Conservation (phyloP, 2,329 filamentous ascomycete genomes). For the Paracamarosporium sp. region DNA sequence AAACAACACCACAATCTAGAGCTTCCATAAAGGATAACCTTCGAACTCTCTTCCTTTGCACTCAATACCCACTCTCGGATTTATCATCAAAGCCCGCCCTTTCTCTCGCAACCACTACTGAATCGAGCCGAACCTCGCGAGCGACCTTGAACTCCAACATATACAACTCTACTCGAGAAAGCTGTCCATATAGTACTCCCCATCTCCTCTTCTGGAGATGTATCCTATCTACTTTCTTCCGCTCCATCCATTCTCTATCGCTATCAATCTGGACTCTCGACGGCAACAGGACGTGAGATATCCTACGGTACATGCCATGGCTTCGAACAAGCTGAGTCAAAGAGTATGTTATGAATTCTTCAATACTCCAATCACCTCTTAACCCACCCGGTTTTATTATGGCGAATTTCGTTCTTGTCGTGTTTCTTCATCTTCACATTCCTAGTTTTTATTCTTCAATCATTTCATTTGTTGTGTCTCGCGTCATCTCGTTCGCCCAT, state of each 20-base stretch:
- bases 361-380: background rate
- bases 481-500: background rate
- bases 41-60: background rate
- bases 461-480: background rate
- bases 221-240: conserved; percentile 42
- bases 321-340: conserved; percentile 8
- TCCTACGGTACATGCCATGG: conserved; percentile 26
- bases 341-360: conserved; percentile 17
- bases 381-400: background rate
- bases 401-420: background rate
- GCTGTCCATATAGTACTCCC: conserved; percentile 17
- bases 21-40: background rate
- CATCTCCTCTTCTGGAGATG: conserved; percentile 22
- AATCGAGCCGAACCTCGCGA: conserved; percentile 16
- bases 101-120: background rate
- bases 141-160: background rate
- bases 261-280: conserved; percentile 30
- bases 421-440: background rate
- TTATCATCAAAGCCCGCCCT: background rate
- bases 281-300: conserved; percentile 17
- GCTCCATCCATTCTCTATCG: conserved; percentile 37
- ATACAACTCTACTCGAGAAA: conserved; percentile 1
- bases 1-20: background rate
- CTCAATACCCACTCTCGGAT: background rate
- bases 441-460: background rate